Evolutionary conservation across 805 yeast species (phyloP), one percentile per base, ranked within the genome.

Genomic region (Sungouiella thailandica): DNA sequence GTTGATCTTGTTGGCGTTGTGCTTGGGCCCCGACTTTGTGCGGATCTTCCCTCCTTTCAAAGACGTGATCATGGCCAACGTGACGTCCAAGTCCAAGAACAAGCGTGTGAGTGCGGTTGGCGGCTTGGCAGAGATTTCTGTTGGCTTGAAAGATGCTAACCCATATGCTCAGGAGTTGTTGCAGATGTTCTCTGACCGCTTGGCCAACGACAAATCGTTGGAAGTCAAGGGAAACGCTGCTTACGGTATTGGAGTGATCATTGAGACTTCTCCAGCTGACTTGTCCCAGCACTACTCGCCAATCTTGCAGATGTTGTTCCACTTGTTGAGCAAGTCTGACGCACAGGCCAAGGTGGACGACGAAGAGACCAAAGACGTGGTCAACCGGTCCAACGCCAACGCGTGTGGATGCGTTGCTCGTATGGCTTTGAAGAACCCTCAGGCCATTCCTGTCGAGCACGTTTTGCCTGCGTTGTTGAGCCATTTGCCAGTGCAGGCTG

Each of bases 351-450:
- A 44, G 34, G 53, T 56, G 32, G 83, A 77, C 41, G 87, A 80
- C 50, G 94, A 82, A 46, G 90, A 83, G 58, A 71, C 85, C 22
- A 74, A 74, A 52, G 95, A 87, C 45, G 82, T 78, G 40, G 75
- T 85, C 49, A 80, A 81, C 63, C 75, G 95, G 66, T 78, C 94
- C 5, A 78, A 76, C 47, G 96, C 97, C 40, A 93, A 93, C 60
- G 96, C 96, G 4, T 83, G 93, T 60, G 98, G 98, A 28, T 93
- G 97, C 74, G 95, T 89, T 37, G 89, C 96, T 12, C 79, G 98
- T 63, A 72, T 93, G 84, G 75, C 84, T 10, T 66, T 85, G 58
- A 80, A 82, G 55, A 74, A 83, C 57, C 78, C 76, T 50, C 64
- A 62, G 24, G 73, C 82, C 23, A 78, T 89, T 47, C 97, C 97